Evolutionary conservation across 2,329 filamentous ascomycete genomes (phyloP).

Genomic region (Colletotrichum destructivum): DNA sequence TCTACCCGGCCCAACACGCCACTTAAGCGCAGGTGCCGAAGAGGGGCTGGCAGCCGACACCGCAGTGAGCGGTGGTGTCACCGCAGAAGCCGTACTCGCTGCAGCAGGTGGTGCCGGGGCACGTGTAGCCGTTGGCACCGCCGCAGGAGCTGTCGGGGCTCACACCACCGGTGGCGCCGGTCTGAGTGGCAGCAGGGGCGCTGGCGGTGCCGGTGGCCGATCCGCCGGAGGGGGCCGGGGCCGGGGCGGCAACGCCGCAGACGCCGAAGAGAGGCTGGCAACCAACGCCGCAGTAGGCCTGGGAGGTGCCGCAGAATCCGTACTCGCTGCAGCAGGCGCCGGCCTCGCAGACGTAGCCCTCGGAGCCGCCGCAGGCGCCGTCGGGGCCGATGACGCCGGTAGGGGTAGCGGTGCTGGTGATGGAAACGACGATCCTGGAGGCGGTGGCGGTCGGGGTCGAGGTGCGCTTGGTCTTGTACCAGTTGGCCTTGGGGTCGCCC

Average conservation of each 20-base stretch:
- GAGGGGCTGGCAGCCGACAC: constrained; percentile 37
- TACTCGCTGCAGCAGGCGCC: constrained; percentile 44
- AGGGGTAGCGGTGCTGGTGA: constrained; percentile 43
- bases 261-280: constrained; percentile 44
- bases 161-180: constrained; percentile 32
- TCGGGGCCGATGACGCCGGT: constrained; percentile 39
- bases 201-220: background rate
- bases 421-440: constrained; percentile 33
- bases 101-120: constrained; percentile 42
- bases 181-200: constrained; percentile 24
- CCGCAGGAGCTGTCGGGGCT: constrained; percentile 37
- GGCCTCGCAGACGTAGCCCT: constrained; percentile 39
- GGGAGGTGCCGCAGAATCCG: constrained; percentile 44
- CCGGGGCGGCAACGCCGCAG: constrained; percentile 36
- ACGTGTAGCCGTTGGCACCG: constrained; percentile 31
- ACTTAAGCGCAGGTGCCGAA: constrained; percentile 37
- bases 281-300: constrained; percentile 42
- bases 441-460: constrained; percentile 41
- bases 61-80: constrained; percentile 43
- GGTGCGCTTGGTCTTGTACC: constrained; percentile 54
- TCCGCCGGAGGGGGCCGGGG: constrained; percentile 24
- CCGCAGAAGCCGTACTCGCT: constrained; percentile 44
- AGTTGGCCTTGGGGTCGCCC: constrained; percentile 60
- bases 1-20: background rate
- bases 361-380: constrained; percentile 38